These are phyloP conservation scores for Linnemannia elongata DNA, from an alignment of 192 early-diverging fungal genomes.

Conservation along the genomic window DNA sequence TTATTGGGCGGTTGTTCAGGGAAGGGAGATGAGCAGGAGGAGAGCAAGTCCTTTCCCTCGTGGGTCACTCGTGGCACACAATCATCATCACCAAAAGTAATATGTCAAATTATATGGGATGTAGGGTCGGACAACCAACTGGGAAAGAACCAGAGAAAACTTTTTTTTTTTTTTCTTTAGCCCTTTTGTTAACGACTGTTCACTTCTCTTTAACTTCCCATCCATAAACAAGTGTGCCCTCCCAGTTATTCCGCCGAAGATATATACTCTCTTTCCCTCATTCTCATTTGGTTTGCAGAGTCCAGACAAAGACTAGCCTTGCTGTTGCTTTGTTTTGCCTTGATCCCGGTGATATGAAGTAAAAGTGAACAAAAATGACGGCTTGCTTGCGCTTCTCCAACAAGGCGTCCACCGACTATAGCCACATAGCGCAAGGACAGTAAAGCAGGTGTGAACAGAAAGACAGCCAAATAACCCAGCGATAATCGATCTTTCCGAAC, in stretches of 20 bases:
- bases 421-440: no score
- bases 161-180: conserved; percentile 9
- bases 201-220: not conserved
- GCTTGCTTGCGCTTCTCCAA: not conserved
- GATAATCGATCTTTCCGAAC: not conserved
- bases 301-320: not conserved
- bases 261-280: not conserved
- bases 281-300: not conserved
- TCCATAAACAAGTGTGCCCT: not conserved
- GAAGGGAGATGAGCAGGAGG: not conserved
- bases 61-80: conserved; percentile 39
- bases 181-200: not conserved
- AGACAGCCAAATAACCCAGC: not conserved
- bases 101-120: not conserved
- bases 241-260: not conserved
- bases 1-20: not conserved
- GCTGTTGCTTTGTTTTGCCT: not conserved
- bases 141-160: conserved; percentile 5
- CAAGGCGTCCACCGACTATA: not conserved
- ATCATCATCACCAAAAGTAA: not conserved
- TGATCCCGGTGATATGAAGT: not conserved
- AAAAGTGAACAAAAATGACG: not conserved
- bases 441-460: not conserved
- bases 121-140: not conserved
- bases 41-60: conserved; percentile 21